Evolutionary conservation across 2,329 filamentous ascomycete genomes (phyloP), one percentile per base, ranked within the genome.

Genomic region (Exserohilum rostratum): DNA sequence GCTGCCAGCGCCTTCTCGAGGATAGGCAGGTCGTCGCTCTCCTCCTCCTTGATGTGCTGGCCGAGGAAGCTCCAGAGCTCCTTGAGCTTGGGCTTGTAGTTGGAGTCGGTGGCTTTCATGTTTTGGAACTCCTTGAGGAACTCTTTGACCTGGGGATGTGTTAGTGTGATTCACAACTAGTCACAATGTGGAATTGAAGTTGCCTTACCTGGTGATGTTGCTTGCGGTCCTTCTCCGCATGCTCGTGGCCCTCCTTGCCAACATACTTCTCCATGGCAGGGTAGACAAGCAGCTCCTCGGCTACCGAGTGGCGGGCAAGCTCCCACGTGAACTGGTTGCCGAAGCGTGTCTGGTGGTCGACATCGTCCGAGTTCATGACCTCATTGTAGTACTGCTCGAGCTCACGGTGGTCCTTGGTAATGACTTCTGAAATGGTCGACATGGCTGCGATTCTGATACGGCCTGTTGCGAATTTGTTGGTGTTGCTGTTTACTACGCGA

Each of bases 251-350:
- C 33, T 68, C 58, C 1, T 64, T 51, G 29, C 63, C 64, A 25
- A 76, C 50, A 54, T 75, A 68, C 53, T 73, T 71, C 53, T 74
- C 72, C 57, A 76, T 68, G 2, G 68, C 72, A 9, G 74, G 73
- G 53, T 76, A 76, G 7, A 76, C 62, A 6, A 74, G 67, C 5
- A 83, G 65, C 58, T 84, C 82, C 55, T 84, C 80, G 7, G 77
- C 80, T 46, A 83, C 74, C 0, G 79, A 76, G 63, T 84, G 81
- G 9, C 81, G 78, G 22, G 81, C 78, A 0, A 84, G 71, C 54
- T 82, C 79, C 82, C 82, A 83, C 12, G 77, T 78, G 56, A 84
- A 81, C 53, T 81, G 77, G 50, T 84, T 83, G 51, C 80, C 77
- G 54, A 73, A 82, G 11, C 78, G 74, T 5, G 70, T 72, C 49